Percentiles rank a stretch among this genome's conserved stretches.
These are phyloP conservation scores for Leptoxyphium fumago DNA, from an alignment of 2,329 filamentous ascomycete genomes.

Conservation along the genomic window DNA sequence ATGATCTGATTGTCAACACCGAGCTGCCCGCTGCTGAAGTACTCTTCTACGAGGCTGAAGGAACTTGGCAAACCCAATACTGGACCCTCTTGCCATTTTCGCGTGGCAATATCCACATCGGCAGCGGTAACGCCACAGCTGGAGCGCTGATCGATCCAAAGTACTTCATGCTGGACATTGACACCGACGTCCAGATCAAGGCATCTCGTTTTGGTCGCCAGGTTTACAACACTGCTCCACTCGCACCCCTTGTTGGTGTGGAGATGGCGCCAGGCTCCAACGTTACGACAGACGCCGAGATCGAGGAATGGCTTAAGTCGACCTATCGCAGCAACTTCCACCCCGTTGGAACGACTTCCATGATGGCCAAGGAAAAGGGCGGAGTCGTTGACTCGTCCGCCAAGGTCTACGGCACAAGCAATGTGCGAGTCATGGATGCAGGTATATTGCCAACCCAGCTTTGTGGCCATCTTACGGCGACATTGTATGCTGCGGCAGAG, in stretches of 20 bases:
- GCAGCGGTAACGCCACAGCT: constrained; percentile 15
- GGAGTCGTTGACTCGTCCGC: constrained; percentile 21
- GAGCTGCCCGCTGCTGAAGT: constrained; percentile 33
- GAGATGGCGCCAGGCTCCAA: constrained; percentile 24
- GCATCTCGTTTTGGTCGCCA: constrained; percentile 9
- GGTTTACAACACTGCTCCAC: constrained; percentile 4
- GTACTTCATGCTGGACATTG: constrained; percentile 8
- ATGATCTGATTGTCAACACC: constrained; percentile 34
- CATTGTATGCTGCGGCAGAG: constrained; percentile 24
- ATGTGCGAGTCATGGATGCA: constrained; percentile 25
- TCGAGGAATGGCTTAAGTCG: constrained; percentile 12
- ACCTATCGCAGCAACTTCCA: constrained; percentile 18
- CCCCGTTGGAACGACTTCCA: constrained; percentile 20
- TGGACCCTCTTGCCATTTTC: constrained; percentile 24
- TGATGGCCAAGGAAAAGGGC: constrained; percentile 18
- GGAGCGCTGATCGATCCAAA: constrained; percentile 17
- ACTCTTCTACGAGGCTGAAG: constrained; percentile 21
- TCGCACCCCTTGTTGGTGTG: constrained; percentile 14
- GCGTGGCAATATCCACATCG: constrained; percentile 21
- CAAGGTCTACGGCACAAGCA: constrained; percentile 20
- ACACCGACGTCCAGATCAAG: constrained; percentile 8
- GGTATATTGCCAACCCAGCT: constrained; percentile 20
- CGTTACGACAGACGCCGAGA: constrained; percentile 9
- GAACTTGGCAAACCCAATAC: constrained; percentile 18
- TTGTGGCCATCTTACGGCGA: constrained; percentile 21